Evolutionary conservation across 2,329 filamentous ascomycete genomes (phyloP).

Genomic region (Penicillium vulpinum): DNA sequence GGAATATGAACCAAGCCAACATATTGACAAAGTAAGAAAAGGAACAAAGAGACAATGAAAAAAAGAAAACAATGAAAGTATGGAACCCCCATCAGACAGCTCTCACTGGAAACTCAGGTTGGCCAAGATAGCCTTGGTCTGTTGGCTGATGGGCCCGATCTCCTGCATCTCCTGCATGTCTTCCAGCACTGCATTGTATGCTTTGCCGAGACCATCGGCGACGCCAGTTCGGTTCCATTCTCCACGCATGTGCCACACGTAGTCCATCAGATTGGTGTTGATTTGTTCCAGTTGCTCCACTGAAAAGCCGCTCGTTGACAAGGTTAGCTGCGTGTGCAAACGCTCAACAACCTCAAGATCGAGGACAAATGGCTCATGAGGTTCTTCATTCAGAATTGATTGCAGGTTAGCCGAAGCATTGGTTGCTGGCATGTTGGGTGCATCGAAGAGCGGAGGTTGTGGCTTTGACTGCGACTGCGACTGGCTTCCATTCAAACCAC

Average conservation of each 20-base stretch:
- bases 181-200: slow-evolving; percentile 69
- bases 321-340: slow-evolving; percentile 65
- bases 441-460: slow-evolving; percentile 43
- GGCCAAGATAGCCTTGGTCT: slow-evolving; percentile 34
- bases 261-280: slow-evolving; percentile 85
- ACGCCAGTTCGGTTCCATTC: slow-evolving; percentile 84
- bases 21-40: slow-evolving; percentile 20
- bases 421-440: slow-evolving; percentile 28
- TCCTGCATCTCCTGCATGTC: slow-evolving; percentile 59
- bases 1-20: slow-evolving; percentile 9
- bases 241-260: slow-evolving; percentile 74
- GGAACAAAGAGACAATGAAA: slow-evolving; percentile 11
- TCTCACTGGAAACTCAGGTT: slow-evolving; percentile 19
- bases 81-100: neutral
- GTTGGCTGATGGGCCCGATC: slow-evolving; percentile 38
- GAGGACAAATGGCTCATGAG: slow-evolving; percentile 36
- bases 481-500: slow-evolving; percentile 36
- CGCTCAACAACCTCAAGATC: slow-evolving; percentile 54
- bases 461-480: slow-evolving; percentile 41
- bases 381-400: slow-evolving; percentile 36
- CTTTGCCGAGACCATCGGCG: slow-evolving; percentile 59
- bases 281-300: slow-evolving; percentile 96
- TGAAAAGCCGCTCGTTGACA: slow-evolving; percentile 71
- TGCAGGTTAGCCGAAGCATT: slow-evolving; percentile 32
- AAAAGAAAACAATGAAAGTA: slow-evolving; percentile 1